These are phyloP conservation scores for Populus pruinosa DNA, from an alignment of 345 rosid genomes.

Conservation along the genomic window DNA sequence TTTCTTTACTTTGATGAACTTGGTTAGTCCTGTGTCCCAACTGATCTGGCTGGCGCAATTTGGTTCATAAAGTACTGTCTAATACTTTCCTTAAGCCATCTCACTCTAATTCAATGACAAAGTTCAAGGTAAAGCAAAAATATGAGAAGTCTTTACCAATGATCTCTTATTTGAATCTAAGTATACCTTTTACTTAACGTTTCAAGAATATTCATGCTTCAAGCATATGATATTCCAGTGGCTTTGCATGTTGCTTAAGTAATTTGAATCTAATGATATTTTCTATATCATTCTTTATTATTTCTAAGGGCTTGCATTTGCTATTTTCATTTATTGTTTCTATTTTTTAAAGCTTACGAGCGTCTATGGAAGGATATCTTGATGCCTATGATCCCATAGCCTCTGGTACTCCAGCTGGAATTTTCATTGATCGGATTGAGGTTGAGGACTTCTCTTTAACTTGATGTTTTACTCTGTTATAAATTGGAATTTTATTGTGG, in stretches of 20 bases:
- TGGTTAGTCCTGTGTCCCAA: no score
- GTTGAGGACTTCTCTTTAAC: slow-evolving; percentile 30
- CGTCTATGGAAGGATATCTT: slow-evolving; percentile 94
- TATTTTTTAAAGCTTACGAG: slow-evolving; percentile 59
- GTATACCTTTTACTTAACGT: no score
- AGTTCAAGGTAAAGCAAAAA: not conserved
- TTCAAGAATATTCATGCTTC: no score
- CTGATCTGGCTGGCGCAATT: no score
- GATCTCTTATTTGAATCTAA: no score
- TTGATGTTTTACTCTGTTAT: not conserved
- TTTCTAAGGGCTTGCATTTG: not conserved
- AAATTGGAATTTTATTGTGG: not conserved
- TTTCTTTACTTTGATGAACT: no score
- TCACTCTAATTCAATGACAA: not conserved
- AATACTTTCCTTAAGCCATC: not conserved
- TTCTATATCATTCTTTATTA: not conserved
- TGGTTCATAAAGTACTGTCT: no score
- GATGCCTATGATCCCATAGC: slow-evolving; percentile 75
- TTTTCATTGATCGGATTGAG: slow-evolving; percentile 80
- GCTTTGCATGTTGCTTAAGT: not conserved
- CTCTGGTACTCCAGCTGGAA: slow-evolving; percentile 77
- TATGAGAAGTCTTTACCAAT: not conserved
- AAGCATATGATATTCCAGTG: not conserved
- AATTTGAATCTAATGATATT: not conserved
- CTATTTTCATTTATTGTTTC: not conserved